These are phyloP conservation scores for Candida boleticola DNA, from an alignment of 805 yeast species.

Conservation along the genomic window DNA sequence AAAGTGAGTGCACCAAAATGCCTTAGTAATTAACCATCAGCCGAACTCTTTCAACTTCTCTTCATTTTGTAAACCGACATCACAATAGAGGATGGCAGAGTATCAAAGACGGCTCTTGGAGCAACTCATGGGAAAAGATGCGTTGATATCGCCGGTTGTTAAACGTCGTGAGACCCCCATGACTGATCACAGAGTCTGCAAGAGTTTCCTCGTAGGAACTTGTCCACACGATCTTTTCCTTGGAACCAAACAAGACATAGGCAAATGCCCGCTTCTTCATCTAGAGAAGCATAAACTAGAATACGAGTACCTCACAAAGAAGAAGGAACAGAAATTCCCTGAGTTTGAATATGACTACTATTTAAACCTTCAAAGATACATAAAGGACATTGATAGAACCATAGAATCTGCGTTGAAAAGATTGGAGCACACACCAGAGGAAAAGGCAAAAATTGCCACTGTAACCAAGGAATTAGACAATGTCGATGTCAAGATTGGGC, in stretches of 20 bases:
- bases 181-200: conserved; percentile 60
- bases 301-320: conserved; percentile 52
- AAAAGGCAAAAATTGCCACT: conserved; percentile 54
- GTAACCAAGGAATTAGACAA: conserved; percentile 58
- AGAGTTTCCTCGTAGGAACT: conserved; percentile 75
- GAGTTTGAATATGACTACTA: conserved; percentile 51
- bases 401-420: conserved; percentile 61
- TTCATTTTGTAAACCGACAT: too few relatives aligned
- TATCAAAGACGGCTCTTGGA: conserved; percentile 75
- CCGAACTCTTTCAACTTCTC: too few relatives aligned
- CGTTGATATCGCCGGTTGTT: conserved; percentile 32
- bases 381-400: conserved; percentile 65
- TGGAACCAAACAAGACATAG: conserved; percentile 80
- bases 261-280: conserved; percentile 76
- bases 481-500: conserved; percentile 60
- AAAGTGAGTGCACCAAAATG: too few relatives aligned
- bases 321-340: conserved; percentile 45
- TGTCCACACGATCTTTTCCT: conserved; percentile 84
- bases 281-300: conserved; percentile 69
- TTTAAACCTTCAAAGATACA: conserved; percentile 50
- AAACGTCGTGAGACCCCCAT: conserved; percentile 40
- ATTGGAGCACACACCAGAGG: conserved; percentile 74
- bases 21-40: too few relatives aligned
- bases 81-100: conserved; percentile 52
- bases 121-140: conserved; percentile 75